These are phyloP conservation scores for Papiliotrema flavescens DNA, from an alignment of 1,284 basidiomycete species.

Conservation along the genomic window DNA sequence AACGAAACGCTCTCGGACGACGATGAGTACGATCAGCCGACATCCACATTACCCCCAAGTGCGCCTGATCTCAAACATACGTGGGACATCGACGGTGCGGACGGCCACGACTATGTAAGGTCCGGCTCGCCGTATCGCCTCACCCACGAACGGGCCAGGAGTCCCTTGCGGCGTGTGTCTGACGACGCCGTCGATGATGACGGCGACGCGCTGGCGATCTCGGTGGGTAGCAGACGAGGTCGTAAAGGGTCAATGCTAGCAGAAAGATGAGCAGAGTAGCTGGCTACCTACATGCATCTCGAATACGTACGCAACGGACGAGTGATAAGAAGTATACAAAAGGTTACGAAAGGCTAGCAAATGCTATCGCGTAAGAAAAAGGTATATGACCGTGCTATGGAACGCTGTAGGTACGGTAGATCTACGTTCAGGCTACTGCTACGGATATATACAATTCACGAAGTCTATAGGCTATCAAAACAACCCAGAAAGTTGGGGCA, in stretches of 20 bases:
- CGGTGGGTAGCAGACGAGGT: constrained; percentile 17
- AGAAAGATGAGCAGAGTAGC: not conserved
- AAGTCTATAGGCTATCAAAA: not conserved
- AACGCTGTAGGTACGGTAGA: not conserved
- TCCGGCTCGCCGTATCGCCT: too few relatives aligned
- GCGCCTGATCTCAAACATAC: too few relatives aligned
- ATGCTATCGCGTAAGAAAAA: not conserved
- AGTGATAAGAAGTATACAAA: not conserved
- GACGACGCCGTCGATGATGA: constrained; percentile 11
- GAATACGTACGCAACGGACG: not conserved
- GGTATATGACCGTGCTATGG: too few relatives aligned
- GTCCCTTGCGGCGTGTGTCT: not conserved
- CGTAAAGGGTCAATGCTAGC: constrained; percentile 19
- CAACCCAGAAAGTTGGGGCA: constrained; percentile 14
- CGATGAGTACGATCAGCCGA: constrained; percentile 20
- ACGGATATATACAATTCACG: not conserved
- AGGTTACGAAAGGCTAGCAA: not conserved
- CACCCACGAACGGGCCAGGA: too few relatives aligned
- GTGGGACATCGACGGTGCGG: too few relatives aligned
- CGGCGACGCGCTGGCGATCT: constrained; percentile 33
- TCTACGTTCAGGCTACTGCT: not conserved
- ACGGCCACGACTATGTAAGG: too few relatives aligned
- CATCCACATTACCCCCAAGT: not conserved
- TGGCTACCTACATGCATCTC: constrained; percentile 2
- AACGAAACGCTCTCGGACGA: constrained; percentile 30